Evolutionary conservation across 1,284 basidiomycete species (phyloP).

Genomic region (Cutaneotrichosporon arboriforme): DNA sequence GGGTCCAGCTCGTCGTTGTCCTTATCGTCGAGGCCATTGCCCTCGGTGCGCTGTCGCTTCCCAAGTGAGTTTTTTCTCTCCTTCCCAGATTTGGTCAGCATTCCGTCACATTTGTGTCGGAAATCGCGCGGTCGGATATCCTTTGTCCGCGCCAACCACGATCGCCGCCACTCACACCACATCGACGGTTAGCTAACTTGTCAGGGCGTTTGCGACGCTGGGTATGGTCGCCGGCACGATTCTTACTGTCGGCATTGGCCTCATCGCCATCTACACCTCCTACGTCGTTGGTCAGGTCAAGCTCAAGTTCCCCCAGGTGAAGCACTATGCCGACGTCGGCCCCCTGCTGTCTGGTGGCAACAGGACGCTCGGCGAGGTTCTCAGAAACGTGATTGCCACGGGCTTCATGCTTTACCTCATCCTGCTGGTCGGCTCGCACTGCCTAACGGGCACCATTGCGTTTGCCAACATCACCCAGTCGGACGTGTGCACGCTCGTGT

Average conservation of each 20-base stretch:
- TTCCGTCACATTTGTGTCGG: neutral
- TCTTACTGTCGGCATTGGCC: slow-evolving; percentile 12
- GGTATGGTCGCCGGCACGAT: slow-evolving; percentile 17
- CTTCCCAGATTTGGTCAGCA: neutral
- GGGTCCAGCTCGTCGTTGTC: slow-evolving; percentile 19
- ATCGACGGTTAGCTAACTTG: no score
- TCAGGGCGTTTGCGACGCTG: slow-evolving; percentile 12
- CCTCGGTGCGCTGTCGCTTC: slow-evolving; percentile 15
- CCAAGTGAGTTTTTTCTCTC: slow-evolving; percentile 8
- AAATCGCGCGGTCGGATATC: neutral
- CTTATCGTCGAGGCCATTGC: slow-evolving; percentile 19
- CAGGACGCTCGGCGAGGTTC: neutral
- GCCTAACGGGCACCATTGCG: slow-evolving; percentile 16
- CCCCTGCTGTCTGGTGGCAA: slow-evolving; percentile 3
- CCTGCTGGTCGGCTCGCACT: slow-evolving; percentile 15
- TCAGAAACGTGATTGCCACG: slow-evolving; percentile 2
- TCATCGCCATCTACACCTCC: slow-evolving; percentile 18
- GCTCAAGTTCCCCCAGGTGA: slow-evolving; percentile 17
- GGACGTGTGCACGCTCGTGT: slow-evolving; percentile 9
- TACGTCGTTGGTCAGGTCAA: slow-evolving; percentile 19
- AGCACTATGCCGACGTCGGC: slow-evolving; percentile 18
- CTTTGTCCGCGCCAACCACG: no score
- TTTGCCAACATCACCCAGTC: slow-evolving; percentile 12
- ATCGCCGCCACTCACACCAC: neutral
- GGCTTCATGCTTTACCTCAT: slow-evolving; percentile 15